These are phyloP conservation scores for Halophytophthora batemanensis DNA, from an alignment of 352 stramenopile genomes.

Conservation along the genomic window DNA sequence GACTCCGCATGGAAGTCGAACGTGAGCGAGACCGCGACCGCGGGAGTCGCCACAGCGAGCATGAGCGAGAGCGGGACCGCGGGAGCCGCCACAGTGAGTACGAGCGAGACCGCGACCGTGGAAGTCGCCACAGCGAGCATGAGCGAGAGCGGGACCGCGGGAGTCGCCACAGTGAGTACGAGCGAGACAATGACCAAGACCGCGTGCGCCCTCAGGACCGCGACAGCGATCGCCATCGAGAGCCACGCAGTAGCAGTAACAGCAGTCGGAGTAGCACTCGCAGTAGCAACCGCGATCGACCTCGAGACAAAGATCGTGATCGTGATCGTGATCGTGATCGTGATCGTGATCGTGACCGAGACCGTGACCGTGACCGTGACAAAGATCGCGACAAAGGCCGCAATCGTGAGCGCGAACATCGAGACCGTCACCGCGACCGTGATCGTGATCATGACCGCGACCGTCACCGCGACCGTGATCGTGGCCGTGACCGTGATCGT, in stretches of 20 bases:
- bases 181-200: conserved; percentile 17
- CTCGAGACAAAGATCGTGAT: conserved; percentile 7
- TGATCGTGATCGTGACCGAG: conserved; percentile 23
- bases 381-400: conserved; percentile 23
- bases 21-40: conserved; percentile 30
- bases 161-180: no score
- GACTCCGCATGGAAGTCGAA: conserved; percentile 29
- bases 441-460: conserved; percentile 28
- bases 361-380: conserved; percentile 21
- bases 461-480: conserved; percentile 15
- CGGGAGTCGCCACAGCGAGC: conserved; percentile 17
- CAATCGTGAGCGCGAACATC: conserved; percentile 13
- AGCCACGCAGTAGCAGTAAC: conserved; percentile 28
- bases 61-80: conserved; percentile 15
- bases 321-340: conserved; percentile 26
- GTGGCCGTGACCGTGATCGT: conserved; percentile 29
- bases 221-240: conserved; percentile 28
- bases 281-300: conserved; percentile 20
- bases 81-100: no score
- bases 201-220: conserved; percentile 11
- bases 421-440: conserved; percentile 28
- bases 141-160: conserved; percentile 23
- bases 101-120: conserved; percentile 17
- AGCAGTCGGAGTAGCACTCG: conserved; percentile 20
- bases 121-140: conserved; percentile 7